Conservation (phyloP, 768 basidiomycete species). For the Agaricus sinodeliciosus region DNA sequence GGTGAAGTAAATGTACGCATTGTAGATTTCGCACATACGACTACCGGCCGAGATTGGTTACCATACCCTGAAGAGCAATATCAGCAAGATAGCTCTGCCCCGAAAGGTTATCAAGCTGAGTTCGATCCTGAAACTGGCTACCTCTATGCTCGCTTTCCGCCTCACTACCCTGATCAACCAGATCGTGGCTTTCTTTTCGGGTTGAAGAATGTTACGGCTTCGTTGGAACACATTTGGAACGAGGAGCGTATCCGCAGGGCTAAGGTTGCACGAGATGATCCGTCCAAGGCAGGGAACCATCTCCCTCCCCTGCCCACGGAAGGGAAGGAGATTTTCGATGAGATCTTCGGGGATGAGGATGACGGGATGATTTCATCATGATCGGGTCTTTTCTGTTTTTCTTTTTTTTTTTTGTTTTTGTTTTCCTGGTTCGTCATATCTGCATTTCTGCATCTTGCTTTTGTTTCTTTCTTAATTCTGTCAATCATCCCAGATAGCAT, state of each 20-base stretch:
- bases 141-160: slow-evolving; percentile 90
- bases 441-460: background rate
- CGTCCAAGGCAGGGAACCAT: slow-evolving; percentile 35
- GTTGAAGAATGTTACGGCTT: slow-evolving; percentile 69
- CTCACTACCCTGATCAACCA: slow-evolving; percentile 81
- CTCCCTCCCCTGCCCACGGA: slow-evolving; percentile 62
- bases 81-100: slow-evolving; percentile 43
- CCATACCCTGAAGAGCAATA: slow-evolving; percentile 43
- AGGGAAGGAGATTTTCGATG: slow-evolving; percentile 75
- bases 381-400: slow-evolving; percentile 7
- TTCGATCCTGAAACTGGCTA: slow-evolving; percentile 79
- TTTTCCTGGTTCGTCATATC: background rate
- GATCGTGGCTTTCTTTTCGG: slow-evolving; percentile 95
- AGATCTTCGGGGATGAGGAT: slow-evolving; percentile 61
- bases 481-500: slow-evolving; percentile 13
- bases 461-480: slow-evolving; percentile 7
- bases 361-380: slow-evolving; percentile 79
- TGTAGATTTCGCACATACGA: slow-evolving; percentile 98
- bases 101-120: slow-evolving; percentile 75
- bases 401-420: background rate
- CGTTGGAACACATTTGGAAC: slow-evolving; percentile 83
- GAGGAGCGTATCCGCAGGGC: slow-evolving; percentile 70
- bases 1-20: slow-evolving; percentile 95
- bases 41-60: slow-evolving; percentile 89
- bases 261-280: slow-evolving; percentile 55